Evolutionary conservation across 148 eudicot species (phyloP).

Genomic region (Rhododendron kiyosumense): DNA sequence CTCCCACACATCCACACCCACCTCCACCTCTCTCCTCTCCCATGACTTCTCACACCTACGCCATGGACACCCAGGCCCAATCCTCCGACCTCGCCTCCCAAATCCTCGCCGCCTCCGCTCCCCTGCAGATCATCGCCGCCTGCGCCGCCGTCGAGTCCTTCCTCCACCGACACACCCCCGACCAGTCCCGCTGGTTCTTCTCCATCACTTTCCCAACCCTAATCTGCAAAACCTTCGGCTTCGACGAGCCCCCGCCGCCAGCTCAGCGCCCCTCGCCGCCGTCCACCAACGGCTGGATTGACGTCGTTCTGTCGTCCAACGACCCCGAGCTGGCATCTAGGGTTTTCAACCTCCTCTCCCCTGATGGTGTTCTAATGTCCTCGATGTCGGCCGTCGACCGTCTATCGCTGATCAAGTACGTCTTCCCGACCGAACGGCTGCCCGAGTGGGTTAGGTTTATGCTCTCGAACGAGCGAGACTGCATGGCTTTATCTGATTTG

Average conservation of each 20-base stretch:
- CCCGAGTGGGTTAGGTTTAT: constrained; percentile 80
- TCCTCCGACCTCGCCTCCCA: constrained; percentile 65
- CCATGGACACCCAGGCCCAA: constrained; percentile 63
- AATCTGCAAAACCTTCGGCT: constrained; percentile 72
- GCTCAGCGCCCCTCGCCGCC: constrained; percentile 33
- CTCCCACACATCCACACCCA: background rate
- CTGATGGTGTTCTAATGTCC: constrained; percentile 51
- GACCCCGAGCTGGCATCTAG: constrained; percentile 47
- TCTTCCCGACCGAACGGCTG: constrained; percentile 71
- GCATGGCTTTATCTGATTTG: constrained; percentile 44
- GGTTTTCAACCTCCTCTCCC: constrained; percentile 54
- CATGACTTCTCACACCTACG: constrained; percentile 65
- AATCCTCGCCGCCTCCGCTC: constrained; percentile 48
- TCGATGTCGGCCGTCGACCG: constrained; percentile 68
- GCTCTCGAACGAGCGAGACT: constrained; percentile 48
- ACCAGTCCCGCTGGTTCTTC: constrained; percentile 81
- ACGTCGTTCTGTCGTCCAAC: constrained; percentile 26
- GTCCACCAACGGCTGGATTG: constrained; percentile 55
- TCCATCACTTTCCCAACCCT: constrained; percentile 77
- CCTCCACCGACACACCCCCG: constrained; percentile 60
- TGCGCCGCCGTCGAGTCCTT: constrained; percentile 49
- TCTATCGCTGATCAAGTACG: constrained; percentile 62
- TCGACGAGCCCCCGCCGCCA: constrained; percentile 50
- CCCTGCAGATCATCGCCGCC: constrained; percentile 58
- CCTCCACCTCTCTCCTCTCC: background rate